Evolutionary conservation across 371 early-diverging fungal species (phyloP), one percentile per base, ranked within the genome.

Genomic region (Lichtheimia ramosa): DNA sequence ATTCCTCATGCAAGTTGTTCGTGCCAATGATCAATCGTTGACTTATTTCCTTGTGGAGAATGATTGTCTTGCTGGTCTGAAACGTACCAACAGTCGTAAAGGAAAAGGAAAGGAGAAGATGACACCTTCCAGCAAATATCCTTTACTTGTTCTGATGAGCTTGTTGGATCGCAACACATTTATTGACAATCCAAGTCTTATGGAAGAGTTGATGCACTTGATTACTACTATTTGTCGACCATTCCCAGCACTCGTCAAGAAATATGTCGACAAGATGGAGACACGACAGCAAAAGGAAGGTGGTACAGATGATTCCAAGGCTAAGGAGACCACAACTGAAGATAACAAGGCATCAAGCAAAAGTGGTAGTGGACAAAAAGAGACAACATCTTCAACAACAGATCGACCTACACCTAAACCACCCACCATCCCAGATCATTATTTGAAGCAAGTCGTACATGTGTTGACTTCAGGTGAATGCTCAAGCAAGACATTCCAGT

Each of bases 401-500:
- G 74, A 72, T 5, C 59, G 64, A 53, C 63, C 67, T 18, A 64
- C 79, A 25, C 75, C 80, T 16, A 86, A 84, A 61, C 88, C 91
- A 14, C 92, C 92, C 13, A 80, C 73, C 1, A 91, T 90, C 43
- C 91, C 91, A 12, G 86, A 86, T 5, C 78, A 86, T 49, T 89
- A 85, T 51, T 72, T 95, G n/a, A 86, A 88, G 24, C 71, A 88
- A 5, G 86, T 97, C 21, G 93, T 96, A 7, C 90, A 94, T 59
- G 92, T 96, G 0, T 80, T 98, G 28, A 92, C 93, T 3, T 86
- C 88, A 1, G 96, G 94, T 15, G 96, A 94, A 66, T 95, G 96
- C 67, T 90, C 96, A 8, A 91, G 89, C 65, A 92, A 90, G 60
- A 96, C 96, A 0, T 97, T 97, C 89, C 94, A 95, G 73, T 91